A percentile compares a stretch with the other conserved stretches of the same genome.
Conservation (phyloP, 73 alveolate genomes). For the Blepharisma stoltei region DNA sequence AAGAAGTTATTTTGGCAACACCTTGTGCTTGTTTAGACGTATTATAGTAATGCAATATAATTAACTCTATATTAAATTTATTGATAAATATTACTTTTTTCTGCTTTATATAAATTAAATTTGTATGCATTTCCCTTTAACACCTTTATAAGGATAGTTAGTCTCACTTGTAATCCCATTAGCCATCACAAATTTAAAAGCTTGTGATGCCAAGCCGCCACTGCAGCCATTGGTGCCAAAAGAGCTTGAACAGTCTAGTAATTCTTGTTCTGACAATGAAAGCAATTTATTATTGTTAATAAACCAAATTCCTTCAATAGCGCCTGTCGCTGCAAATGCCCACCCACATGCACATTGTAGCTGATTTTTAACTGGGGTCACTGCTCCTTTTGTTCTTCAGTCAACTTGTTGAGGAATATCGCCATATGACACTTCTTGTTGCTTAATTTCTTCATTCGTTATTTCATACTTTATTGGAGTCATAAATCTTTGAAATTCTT, state of each 20-base stretch:
- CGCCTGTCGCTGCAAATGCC: slow-evolving; percentile 77
- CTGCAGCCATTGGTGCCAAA: slow-evolving; percentile 55
- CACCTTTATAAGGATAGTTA: slow-evolving; percentile 75
- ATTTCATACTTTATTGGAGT: neutral
- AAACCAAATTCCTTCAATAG: slow-evolving; percentile 45
- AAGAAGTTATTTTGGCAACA: slow-evolving; percentile 7
- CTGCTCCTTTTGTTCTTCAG: slow-evolving; percentile 68
- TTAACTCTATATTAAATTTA: too few species aligned
- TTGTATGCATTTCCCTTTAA: slow-evolving; percentile 42
- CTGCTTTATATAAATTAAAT: too few species aligned
- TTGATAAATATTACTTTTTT: too few species aligned
- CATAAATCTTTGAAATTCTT: slow-evolving; percentile 29
- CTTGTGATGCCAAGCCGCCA: slow-evolving; percentile 55
- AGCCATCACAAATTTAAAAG: slow-evolving; percentile 24
- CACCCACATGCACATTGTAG: slow-evolving; percentile 86
- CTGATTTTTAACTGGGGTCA: slow-evolving; percentile 68
- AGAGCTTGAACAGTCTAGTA: slow-evolving; percentile 54
- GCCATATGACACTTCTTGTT: neutral
- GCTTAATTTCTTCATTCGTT: neutral
- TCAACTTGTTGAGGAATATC: slow-evolving; percentile 47
- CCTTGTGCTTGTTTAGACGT: neutral
- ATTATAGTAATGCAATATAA: too few species aligned
- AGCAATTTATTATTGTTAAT: slow-evolving; percentile 17
- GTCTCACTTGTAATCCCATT: slow-evolving; percentile 59
- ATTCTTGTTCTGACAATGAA: slow-evolving; percentile 54